These are phyloP conservation scores for Rhodomyrtus psidioides DNA, from an alignment of 441 rosid species.

Conservation along the genomic window DNA sequence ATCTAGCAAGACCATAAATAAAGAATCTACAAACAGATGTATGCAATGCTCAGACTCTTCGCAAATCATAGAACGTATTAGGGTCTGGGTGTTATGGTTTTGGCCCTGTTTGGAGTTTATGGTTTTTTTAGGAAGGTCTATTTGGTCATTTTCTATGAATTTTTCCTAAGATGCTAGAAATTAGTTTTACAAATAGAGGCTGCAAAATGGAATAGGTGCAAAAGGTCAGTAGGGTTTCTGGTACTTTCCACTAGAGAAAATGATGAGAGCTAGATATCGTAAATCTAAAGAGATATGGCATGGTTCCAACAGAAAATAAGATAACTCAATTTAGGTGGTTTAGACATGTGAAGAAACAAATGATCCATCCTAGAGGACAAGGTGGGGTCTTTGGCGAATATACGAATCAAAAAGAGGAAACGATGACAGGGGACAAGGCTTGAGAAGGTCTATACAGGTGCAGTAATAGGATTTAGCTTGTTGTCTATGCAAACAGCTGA, in stretches of 20 bases:
- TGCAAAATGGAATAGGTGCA: neutral
- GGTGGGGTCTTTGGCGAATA: neutral
- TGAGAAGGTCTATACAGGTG: neutral
- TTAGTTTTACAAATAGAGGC: neutral
- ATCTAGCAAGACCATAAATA: neutral
- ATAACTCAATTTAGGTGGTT: neutral
- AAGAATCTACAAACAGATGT: neutral
- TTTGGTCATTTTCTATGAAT: neutral
- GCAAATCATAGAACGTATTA: neutral
- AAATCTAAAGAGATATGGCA: neutral
- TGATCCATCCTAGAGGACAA: neutral
- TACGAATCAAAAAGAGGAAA: neutral
- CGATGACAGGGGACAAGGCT: neutral
- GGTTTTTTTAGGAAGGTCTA: neutral
- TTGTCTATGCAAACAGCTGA: neutral
- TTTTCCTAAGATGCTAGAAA: neutral
- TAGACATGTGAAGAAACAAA: neutral
- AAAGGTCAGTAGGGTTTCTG: neutral
- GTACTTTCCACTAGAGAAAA: neutral
- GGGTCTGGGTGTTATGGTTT: neutral
- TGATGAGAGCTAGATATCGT: neutral
- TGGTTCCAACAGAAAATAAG: neutral
- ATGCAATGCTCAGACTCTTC: neutral
- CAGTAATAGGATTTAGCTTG: neutral
- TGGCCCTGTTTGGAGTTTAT: neutral